Percentiles rank a stretch among this genome's conserved stretches.
Conservation (phyloP, 352 stramenopile species). For the Pythium volutum region DNA sequence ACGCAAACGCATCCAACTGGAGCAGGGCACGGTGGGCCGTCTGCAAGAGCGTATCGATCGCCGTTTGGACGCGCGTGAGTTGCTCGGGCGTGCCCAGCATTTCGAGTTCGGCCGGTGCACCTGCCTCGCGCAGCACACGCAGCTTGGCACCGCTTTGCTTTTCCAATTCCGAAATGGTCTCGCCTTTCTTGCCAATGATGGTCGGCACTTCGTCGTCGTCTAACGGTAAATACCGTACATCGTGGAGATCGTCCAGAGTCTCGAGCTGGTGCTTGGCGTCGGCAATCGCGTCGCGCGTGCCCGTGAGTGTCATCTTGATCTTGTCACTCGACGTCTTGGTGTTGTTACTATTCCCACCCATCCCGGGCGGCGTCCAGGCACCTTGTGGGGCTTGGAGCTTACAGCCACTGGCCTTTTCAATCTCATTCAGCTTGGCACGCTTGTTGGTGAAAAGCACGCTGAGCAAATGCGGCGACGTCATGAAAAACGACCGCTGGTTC, state of each 20-base stretch:
- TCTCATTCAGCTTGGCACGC: constrained; percentile 70
- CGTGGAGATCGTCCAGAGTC: constrained; percentile 53
- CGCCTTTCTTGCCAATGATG: constrained; percentile 78
- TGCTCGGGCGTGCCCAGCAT: constrained; percentile 75
- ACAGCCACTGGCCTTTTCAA: constrained; percentile 53
- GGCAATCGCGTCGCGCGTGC: constrained; percentile 54
- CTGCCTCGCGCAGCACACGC: constrained; percentile 45
- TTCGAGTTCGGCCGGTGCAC: constrained; percentile 52
- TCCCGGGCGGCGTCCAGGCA: background rate
- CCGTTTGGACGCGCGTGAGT: constrained; percentile 41
- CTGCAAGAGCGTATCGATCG: constrained; percentile 63
- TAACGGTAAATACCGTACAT: constrained; percentile 64
- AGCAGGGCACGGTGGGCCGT: constrained; percentile 76
- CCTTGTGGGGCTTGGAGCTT: constrained; percentile 55
- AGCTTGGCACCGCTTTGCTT: constrained; percentile 60
- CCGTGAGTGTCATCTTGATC: constrained; percentile 66
- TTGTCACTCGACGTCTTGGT: constrained; percentile 35
- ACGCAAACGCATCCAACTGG: constrained; percentile 69
- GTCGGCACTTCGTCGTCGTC: constrained; percentile 74
- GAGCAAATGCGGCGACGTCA: constrained; percentile 60
- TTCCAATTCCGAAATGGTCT: constrained; percentile 70
- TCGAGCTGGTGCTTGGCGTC: constrained; percentile 60
- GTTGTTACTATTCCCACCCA: background rate
- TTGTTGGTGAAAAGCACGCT: constrained; percentile 66
- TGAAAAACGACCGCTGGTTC: constrained; percentile 69